Percentiles rank a stretch among this genome's conserved stretches.
Conservation (phyloP, 2,329 filamentous ascomycete species). For the Periglandula ipomoeae region DNA sequence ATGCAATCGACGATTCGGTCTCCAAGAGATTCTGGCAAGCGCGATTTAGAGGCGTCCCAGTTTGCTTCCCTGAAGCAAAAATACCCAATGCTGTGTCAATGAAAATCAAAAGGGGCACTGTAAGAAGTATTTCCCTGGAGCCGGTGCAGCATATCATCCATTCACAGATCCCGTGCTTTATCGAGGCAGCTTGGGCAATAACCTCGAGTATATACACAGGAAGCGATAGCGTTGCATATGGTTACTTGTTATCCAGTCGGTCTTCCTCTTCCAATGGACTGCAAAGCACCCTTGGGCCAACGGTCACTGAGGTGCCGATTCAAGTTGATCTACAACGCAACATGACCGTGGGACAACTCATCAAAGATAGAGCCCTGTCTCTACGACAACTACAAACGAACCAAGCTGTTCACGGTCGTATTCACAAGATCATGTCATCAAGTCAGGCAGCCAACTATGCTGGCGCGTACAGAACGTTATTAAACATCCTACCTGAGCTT, state of each 20-base stretch:
- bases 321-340: constrained; percentile 2
- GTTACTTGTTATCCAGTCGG: constrained; percentile 4
- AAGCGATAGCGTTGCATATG: constrained; percentile 7
- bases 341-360: constrained; percentile 3
- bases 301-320: constrained; percentile 4
- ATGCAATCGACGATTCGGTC: neutral
- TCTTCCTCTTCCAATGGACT: neutral
- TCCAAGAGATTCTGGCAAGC: constrained; percentile 2
- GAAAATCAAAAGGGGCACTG: neutral
- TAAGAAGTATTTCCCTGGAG: neutral
- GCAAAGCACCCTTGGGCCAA: constrained; percentile 5
- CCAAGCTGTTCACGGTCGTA: constrained; percentile 1
- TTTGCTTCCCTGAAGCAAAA: neutral
- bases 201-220: constrained; percentile 6
- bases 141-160: neutral
- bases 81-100: neutral
- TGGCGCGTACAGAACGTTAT: neutral
- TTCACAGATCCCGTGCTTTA: constrained; percentile 5
- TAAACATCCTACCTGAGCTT: constrained; percentile 2
- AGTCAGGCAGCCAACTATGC: neutral
- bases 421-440: neutral
- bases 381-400: constrained; percentile 2
- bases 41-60: neutral
- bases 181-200: constrained; percentile 9
- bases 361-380: constrained; percentile 1